Percentiles rank a stretch among this genome's conserved stretches.
Conservation (phyloP, 768 basidiomycete genomes). For the Termitomyces eurrhizus region DNA sequence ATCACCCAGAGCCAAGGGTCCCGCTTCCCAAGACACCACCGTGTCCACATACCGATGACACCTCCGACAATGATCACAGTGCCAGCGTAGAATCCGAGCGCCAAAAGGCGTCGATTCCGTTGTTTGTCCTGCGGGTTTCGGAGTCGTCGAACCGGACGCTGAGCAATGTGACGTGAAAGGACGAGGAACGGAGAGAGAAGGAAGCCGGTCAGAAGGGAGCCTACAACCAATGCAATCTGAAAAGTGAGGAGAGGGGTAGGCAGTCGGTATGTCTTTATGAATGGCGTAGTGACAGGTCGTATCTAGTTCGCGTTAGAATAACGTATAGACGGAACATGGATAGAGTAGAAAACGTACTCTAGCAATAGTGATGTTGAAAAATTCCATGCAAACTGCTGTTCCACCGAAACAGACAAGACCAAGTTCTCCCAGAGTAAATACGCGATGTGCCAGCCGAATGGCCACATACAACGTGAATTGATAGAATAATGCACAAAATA, state of each 20-base stretch:
- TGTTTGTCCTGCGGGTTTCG: conserved; percentile 82
- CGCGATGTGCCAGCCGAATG: conserved; percentile 86
- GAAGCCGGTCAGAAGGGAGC: conserved; percentile 90
- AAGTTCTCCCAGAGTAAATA: conserved; percentile 93
- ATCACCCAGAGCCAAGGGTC: conserved; percentile 88
- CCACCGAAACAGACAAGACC: conserved; percentile 87
- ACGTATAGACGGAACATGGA: neutral
- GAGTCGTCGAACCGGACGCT: conserved; percentile 77
- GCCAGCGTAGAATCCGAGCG: conserved; percentile 80
- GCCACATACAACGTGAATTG: conserved; percentile 90
- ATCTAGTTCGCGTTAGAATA: conserved; percentile 44
- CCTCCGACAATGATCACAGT: conserved; percentile 74
- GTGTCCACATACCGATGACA: conserved; percentile 89
- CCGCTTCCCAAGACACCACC: conserved; percentile 75
- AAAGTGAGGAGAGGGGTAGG: conserved; percentile 91
- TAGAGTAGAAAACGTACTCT: conserved; percentile 45
- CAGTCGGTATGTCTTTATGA: conserved; percentile 87
- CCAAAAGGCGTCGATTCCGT: conserved; percentile 77
- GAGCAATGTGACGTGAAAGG: conserved; percentile 88
- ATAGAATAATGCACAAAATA: conserved; percentile 73
- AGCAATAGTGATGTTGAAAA: conserved; percentile 79
- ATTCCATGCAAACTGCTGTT: conserved; percentile 81
- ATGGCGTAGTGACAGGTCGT: conserved; percentile 74
- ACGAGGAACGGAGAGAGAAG: conserved; percentile 91
- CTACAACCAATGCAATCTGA: conserved; percentile 90